phyloP scores from a whole-genome alignment of 2,329 filamentous ascomycete species.

The Rhinocladiella mackenziei region DNA sequence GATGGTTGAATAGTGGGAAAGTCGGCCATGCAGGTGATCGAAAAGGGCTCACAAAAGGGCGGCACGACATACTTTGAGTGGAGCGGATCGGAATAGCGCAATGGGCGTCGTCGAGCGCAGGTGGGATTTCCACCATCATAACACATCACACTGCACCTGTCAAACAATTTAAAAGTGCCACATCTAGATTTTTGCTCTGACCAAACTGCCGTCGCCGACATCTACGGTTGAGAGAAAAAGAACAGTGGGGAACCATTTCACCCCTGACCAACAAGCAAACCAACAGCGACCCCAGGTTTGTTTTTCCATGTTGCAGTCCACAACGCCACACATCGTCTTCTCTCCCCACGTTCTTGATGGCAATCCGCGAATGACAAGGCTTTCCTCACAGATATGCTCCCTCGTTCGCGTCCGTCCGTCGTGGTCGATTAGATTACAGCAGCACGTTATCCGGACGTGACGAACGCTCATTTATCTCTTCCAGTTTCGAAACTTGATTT shows the following conservation, averaged over 20 bases:
- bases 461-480: constrained; percentile 1
- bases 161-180: constrained; percentile 6
- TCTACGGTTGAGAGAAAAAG: too few relatives aligned
- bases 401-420: too few relatives aligned
- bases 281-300: constrained; percentile 3
- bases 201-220: too few relatives aligned
- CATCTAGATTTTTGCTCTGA: too few relatives aligned
- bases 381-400: too few relatives aligned
- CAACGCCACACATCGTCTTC: constrained; percentile 3
- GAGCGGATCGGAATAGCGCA: too few relatives aligned
- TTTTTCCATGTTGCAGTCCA: constrained; percentile 3
- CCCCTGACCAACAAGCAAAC: constrained; percentile 2
- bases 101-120: too few relatives aligned
- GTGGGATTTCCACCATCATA: background rate
- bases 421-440: constrained; percentile 11
- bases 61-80: background rate
- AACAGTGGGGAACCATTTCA: too few relatives aligned
- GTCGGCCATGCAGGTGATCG: background rate
- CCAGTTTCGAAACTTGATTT: background rate
- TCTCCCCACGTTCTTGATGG: background rate
- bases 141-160: too few relatives aligned
- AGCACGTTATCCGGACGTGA: constrained; percentile 1
- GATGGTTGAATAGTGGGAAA: background rate
- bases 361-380: too few relatives aligned
- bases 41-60: background rate